phyloP scores from a whole-genome alignment of 805 yeast species.

The Pachysolen tannophilus region DNA sequence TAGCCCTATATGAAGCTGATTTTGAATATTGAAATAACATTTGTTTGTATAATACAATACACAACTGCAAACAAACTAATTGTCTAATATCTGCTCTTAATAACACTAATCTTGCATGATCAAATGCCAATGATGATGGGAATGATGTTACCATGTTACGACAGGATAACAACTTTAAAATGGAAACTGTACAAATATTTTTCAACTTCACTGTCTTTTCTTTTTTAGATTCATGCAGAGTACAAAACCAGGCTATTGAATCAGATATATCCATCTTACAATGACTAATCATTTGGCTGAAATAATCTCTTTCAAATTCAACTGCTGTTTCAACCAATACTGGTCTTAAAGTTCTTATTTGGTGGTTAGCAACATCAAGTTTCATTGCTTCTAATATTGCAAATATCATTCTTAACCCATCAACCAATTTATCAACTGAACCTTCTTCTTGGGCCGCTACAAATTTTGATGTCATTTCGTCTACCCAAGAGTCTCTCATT shows the following conservation, averaged over 20 bases:
- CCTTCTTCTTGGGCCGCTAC: conserved; percentile 33
- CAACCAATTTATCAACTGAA: conserved; percentile 49
- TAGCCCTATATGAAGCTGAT: conserved; percentile 24
- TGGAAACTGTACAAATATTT: conserved; percentile 39
- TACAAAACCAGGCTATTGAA: conserved; percentile 60
- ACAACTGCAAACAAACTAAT: conserved; percentile 70
- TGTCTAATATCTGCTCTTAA: conserved; percentile 83
- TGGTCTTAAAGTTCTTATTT: conserved; percentile 78
- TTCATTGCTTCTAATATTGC: conserved; percentile 91
- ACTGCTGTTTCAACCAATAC: conserved; percentile 79
- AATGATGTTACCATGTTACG: conserved; percentile 75
- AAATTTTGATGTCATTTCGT: conserved; percentile 63
- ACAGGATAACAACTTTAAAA: conserved; percentile 62
- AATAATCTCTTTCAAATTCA: conserved; percentile 83
- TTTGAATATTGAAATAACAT: conserved; percentile 32
- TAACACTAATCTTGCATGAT: conserved; percentile 69
- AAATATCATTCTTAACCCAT: conserved; percentile 70
- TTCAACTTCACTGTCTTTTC: conserved; percentile 18
- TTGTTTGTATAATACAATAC: conserved; percentile 66
- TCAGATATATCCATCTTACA: conserved; percentile 53
- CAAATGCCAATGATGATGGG: conserved; percentile 79
- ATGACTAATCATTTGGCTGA: conserved; percentile 41
- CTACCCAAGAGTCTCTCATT: conserved; percentile 88
- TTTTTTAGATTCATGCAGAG: conserved; percentile 19
- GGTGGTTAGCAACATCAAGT: conserved; percentile 91